A percentile compares a stretch with the other conserved stretches of the same genome.
phyloP scores from a whole-genome alignment of 2,329 filamentous ascomycete species.

The Aspergillus luchuensis region DNA sequence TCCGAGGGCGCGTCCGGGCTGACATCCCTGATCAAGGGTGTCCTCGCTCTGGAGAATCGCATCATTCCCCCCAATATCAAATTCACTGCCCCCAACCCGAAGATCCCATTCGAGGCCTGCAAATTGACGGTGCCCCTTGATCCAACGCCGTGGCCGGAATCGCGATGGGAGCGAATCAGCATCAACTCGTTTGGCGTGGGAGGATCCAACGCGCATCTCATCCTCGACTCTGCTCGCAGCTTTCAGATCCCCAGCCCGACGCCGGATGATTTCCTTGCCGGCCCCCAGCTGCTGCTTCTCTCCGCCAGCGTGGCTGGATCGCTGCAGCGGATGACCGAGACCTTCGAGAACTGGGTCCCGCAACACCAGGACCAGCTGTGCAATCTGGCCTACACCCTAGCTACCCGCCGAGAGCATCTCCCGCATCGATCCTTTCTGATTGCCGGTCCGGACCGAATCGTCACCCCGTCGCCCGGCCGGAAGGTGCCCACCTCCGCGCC shows the following conservation, averaged over 20 bases:
- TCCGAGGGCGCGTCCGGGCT: conserved; percentile 16
- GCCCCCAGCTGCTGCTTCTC: conserved; percentile 22
- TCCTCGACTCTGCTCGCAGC: conserved; percentile 5
- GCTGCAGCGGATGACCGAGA: conserved; percentile 25
- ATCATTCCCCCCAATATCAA: conserved; percentile 19
- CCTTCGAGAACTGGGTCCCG: conserved; percentile 22
- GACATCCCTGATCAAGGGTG: conserved; percentile 12
- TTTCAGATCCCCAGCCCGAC: not conserved
- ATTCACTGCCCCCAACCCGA: conserved; percentile 26
- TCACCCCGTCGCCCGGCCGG: not conserved
- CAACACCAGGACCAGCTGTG: conserved; percentile 17
- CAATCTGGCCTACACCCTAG: conserved; percentile 29
- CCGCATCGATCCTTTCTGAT: conserved; percentile 23
- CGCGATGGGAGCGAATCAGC: conserved; percentile 19
- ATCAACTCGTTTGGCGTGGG: conserved; percentile 32
- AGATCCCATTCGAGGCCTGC: conserved; percentile 5
- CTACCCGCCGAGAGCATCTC: conserved; percentile 19
- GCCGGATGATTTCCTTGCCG: not conserved
- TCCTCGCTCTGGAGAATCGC: conserved; percentile 16
- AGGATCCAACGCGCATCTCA: conserved; percentile 8
- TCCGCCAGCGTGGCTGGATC: conserved; percentile 26
- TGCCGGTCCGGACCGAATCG: not conserved
- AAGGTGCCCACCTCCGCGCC: not conserved
- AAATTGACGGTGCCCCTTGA: conserved; percentile 12
- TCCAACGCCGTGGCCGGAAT: conserved; percentile 21